Percentiles rank a stretch among this genome's conserved stretches.
Conservation (phyloP, 2,329 filamentous ascomycete species). For the Hysterium pulicare region DNA sequence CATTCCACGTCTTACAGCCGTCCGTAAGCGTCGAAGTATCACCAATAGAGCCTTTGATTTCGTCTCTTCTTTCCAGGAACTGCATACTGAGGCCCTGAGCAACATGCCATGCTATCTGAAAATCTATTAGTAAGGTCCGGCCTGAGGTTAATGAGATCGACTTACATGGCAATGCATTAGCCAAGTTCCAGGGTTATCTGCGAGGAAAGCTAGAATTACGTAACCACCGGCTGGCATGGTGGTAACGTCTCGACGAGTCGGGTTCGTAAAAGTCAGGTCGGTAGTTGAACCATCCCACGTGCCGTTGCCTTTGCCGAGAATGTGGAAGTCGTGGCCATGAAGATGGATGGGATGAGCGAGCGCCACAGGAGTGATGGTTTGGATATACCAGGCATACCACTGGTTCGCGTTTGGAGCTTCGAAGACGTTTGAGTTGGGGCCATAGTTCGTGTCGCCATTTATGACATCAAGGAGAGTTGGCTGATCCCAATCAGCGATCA, state of each 20-base stretch:
- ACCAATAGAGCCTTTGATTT: slow-evolving; percentile 21
- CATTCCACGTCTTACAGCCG: slow-evolving; percentile 31
- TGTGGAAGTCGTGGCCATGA: slow-evolving; percentile 43
- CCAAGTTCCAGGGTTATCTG: slow-evolving; percentile 50
- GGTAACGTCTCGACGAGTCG: slow-evolving; percentile 38
- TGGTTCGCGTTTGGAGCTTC: slow-evolving; percentile 18
- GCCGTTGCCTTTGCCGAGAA: slow-evolving; percentile 34
- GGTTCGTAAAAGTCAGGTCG: slow-evolving; percentile 25
- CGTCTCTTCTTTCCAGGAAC: slow-evolving; percentile 45
- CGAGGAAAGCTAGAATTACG: slow-evolving; percentile 52
- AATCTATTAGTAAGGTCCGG: slow-evolving; percentile 23
- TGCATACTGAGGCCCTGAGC: slow-evolving; percentile 48
- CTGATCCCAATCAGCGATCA: slow-evolving; percentile 40
- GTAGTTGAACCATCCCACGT: slow-evolving; percentile 5
- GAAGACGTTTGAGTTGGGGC: slow-evolving; percentile 24
- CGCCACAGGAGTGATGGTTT: slow-evolving; percentile 31
- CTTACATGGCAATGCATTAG: slow-evolving; percentile 11
- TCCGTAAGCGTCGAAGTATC: slow-evolving; percentile 18
- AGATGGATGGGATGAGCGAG: slow-evolving; percentile 42
- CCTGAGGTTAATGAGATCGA: neutral
- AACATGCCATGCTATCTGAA: slow-evolving; percentile 36
- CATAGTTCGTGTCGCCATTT: slow-evolving; percentile 4
- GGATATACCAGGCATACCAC: slow-evolving; percentile 51
- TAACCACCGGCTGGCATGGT: slow-evolving; percentile 38
- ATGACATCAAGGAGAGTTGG: slow-evolving; percentile 41